phyloP scores from a whole-genome alignment of 106 monocot genomes.

The Xerophyta viscosa region DNA sequence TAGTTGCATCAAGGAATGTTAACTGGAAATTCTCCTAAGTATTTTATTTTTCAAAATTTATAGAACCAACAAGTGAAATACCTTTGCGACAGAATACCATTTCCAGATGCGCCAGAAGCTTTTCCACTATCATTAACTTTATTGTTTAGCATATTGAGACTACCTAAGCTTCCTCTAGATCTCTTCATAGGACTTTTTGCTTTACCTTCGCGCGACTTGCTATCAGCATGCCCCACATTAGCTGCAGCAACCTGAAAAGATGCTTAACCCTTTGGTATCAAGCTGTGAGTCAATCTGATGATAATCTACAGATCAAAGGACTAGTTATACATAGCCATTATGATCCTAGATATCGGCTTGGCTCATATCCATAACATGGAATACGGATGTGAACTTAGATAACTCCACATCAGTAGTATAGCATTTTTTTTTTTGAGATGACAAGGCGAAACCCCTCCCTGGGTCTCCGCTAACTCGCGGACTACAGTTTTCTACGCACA shows the following conservation, averaged over 20 bases:
- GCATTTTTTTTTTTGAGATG: no score
- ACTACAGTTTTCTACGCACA: no score
- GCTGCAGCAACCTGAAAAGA: conserved; percentile 19
- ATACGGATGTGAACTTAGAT: no score
- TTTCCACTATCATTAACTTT: conserved; percentile 21
- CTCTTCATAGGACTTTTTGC: conserved; percentile 15
- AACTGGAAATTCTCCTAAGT: background rate
- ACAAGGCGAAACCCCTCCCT: no score
- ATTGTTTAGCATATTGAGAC: conserved; percentile 14
- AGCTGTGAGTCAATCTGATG: background rate
- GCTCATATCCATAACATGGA: no score
- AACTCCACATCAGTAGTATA: no score
- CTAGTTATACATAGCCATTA: no score
- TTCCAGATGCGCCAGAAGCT: conserved; percentile 24
- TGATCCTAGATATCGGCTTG: no score
- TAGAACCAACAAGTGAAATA: no score
- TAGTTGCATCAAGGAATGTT: background rate
- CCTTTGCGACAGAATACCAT: conserved; percentile 34
- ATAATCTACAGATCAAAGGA: no score
- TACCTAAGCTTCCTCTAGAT: conserved; percentile 23
- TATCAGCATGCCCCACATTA: conserved; percentile 14
- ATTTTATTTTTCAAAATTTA: no score
- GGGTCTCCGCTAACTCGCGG: no score
- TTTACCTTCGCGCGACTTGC: conserved; percentile 22
- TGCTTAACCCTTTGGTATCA: background rate